Evolutionary conservation across 495 filamentous ascomycete species (phyloP), one percentile per base, ranked within the genome.

Genomic region (Sporormia fimetaria): DNA sequence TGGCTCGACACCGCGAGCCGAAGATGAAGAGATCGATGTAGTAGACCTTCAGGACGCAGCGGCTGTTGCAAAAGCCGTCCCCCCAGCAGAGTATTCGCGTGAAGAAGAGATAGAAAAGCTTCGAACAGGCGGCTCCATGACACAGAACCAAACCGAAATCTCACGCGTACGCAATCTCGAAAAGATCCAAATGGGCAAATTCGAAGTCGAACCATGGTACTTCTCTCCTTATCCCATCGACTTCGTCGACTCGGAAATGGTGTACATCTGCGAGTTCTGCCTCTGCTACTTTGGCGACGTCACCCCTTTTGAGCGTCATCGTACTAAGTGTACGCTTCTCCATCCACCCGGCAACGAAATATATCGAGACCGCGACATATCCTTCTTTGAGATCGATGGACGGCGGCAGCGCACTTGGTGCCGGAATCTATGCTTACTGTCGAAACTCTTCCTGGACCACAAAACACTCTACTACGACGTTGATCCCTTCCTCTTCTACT

Each of bases 391-490:
- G 61, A 92, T 98, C 44, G 90, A 98, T 55, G 90, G 90, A 3
- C 75, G 87, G 11, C 72, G 90, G n/a, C 90, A 98, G 55, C 73
- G 88, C 8, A 92, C 83, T 2, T 98, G 87, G 87, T 96, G 92
- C 49, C 84, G 90, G 4, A 98, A 98, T 51, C 70, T 98, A 16
- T 96, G 90, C 61, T 69, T 98, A 0, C 69, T 98, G 4, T 85
- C 76, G 42, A 98, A 98, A 57, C 80, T 95, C 57, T 98, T 98
- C 64, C 76, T 98, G 18, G 90, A 96, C 53, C 90, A 96, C 67
- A 98, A 98, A 61, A 96, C 90, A 6, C 80, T 98, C n/a, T 98
- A 94, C 70, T 98, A 96, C 65, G 90, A 98, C 54, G 90, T 98
- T 37, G 90, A 98, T 56, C 90, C 90, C 6, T 98, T 98, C 63